A percentile compares a stretch with the other conserved stretches of the same genome.
Evolutionary conservation across 164 flowering plant genomes (phyloP).

Genomic region (Macadamia integrifolia): DNA sequence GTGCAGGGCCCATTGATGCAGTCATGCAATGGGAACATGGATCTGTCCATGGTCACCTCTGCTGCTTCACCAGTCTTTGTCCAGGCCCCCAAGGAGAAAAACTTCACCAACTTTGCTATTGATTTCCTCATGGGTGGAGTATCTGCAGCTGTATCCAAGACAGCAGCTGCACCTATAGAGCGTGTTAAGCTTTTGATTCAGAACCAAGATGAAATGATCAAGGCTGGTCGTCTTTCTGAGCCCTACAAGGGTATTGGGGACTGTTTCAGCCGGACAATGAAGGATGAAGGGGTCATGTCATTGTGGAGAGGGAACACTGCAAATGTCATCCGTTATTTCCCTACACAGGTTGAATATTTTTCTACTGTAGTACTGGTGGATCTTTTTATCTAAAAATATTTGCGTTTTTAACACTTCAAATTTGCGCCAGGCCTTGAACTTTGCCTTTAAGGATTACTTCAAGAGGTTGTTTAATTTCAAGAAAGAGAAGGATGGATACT

Average conservation of each 20-base stretch:
- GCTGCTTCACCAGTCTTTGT: slow-evolving; percentile 49
- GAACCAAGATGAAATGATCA: slow-evolving; percentile 84
- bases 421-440: slow-evolving; percentile 66
- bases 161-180: slow-evolving; percentile 89
- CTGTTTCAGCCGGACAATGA: slow-evolving; percentile 60
- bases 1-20: slow-evolving; percentile 32
- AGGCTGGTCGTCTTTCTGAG: slow-evolving; percentile 69
- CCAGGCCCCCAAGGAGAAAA: slow-evolving; percentile 69
- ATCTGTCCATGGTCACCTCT: slow-evolving; percentile 28
- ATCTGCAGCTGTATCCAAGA: slow-evolving; percentile 85
- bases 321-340: slow-evolving; percentile 88
- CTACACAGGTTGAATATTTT: slow-evolving; percentile 61
- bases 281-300: slow-evolving; percentile 59
- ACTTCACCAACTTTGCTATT: slow-evolving; percentile 46
- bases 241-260: slow-evolving; percentile 89
- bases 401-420: neutral
- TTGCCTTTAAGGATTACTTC: slow-evolving; percentile 91
- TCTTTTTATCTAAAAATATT: neutral
- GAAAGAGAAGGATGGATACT: slow-evolving; percentile 82
- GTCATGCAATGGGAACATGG: slow-evolving; percentile 23
- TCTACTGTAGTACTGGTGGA: neutral
- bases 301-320: slow-evolving; percentile 91
- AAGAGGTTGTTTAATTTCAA: slow-evolving; percentile 77
- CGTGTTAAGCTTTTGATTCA: slow-evolving; percentile 88
- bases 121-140: slow-evolving; percentile 91